A percentile compares a stretch with the other conserved stretches of the same genome.
Conservation (phyloP, 176 grass and related monocot species). For the Aegilops longissima region DNA sequence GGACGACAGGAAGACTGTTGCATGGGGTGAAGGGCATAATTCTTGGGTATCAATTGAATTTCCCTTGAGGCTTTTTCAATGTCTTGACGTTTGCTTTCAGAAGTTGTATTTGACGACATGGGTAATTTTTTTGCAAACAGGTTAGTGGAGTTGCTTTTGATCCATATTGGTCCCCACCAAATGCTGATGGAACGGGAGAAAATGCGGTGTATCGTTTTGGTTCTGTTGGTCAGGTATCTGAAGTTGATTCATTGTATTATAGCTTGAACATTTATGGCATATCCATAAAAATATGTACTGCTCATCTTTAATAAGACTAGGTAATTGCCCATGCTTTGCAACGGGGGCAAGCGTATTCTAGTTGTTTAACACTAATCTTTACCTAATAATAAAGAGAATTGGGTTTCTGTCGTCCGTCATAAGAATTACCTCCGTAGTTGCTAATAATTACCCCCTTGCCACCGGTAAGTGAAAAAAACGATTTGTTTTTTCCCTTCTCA, state of each 20-base stretch:
- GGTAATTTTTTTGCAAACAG: constrained; percentile 44
- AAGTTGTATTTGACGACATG: constrained; percentile 4
- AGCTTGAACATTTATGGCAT: constrained; percentile 1
- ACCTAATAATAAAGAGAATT: no score
- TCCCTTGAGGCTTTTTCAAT: constrained; percentile 8
- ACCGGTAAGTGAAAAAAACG: no score
- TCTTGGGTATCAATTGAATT: constrained; percentile 72
- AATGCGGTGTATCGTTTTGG: constrained; percentile 89
- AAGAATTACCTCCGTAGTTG: no score
- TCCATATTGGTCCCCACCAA: constrained; percentile 88
- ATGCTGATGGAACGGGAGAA: constrained; percentile 80
- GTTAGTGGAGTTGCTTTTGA: constrained; percentile 98
- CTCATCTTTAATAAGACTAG: no score
- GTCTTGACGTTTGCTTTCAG: constrained; percentile 11
- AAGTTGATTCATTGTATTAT: constrained; percentile 18
- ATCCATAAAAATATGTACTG: neutral
- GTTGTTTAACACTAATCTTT: no score
- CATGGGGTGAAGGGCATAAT: constrained; percentile 97
- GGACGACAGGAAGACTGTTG: constrained; percentile 88
- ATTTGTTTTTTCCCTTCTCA: no score
- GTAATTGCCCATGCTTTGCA: no score
- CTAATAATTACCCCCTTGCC: no score
- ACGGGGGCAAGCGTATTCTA: no score
- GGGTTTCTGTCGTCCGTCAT: no score
- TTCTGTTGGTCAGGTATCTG: constrained; percentile 90